Percentiles rank a stretch among this genome's conserved stretches.
These are phyloP conservation scores for Diddensiella transvaalensis DNA, from an alignment of 805 yeast genomes.

Conservation along the genomic window DNA sequence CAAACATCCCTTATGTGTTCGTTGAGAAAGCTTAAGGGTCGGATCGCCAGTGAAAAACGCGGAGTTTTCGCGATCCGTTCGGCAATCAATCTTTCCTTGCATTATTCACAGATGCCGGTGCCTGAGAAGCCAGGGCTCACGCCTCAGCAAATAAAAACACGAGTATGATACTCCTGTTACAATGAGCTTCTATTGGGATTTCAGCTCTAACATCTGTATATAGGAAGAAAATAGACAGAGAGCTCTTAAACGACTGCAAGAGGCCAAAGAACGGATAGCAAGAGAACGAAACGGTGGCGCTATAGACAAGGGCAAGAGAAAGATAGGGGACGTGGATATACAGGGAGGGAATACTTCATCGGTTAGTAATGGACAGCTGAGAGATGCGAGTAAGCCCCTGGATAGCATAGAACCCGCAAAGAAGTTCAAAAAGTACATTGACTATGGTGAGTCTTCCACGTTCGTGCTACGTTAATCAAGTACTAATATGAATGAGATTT, in stretches of 20 bases:
- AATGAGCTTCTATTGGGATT: too few species aligned
- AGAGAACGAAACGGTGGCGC: conserved; percentile 9
- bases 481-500: conserved; percentile 48
- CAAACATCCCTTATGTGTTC: too few species aligned
- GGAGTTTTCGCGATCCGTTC: not conserved
- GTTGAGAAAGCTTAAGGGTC: too few species aligned
- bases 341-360: not conserved
- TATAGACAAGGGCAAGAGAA: conserved; percentile 8
- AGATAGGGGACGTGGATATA: not conserved
- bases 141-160: not conserved
- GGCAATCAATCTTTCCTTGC: too few species aligned
- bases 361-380: conserved; percentile 6
- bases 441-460: conserved; percentile 28
- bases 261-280: conserved; percentile 24
- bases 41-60: not conserved
- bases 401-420: conserved; percentile 18
- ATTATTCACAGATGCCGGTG: not conserved
- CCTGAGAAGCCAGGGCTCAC: not conserved
- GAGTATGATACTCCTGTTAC: not conserved
- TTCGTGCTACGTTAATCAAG: not conserved
- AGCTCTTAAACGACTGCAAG: conserved; percentile 24
- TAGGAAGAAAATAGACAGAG: conserved; percentile 20
- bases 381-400: conserved; percentile 14
- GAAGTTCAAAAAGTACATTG: conserved; percentile 37
- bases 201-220: not conserved